Conservation (phyloP, 1,284 basidiomycete species). For the Ceratobasidium sp. region DNA sequence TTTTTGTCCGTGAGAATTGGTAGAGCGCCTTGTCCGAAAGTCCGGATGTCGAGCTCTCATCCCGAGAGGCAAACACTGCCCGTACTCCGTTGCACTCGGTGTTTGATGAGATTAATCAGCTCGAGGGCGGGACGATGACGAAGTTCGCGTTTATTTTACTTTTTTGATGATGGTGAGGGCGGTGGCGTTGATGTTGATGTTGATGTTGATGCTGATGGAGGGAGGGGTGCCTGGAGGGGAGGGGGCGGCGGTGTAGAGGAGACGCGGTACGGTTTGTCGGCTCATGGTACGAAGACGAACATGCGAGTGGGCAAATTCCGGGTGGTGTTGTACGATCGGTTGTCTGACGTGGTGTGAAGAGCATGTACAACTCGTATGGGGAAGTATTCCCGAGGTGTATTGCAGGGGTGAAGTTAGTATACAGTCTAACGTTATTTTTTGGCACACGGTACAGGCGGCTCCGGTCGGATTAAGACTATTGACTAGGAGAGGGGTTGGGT, state of each 20-base stretch:
- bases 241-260: neutral
- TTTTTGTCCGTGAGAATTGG: neutral
- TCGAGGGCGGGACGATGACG: neutral
- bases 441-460: neutral
- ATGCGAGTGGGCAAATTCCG: neutral
- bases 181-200: slow-evolving; percentile 18
- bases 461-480: neutral
- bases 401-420: neutral
- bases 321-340: too few relatives aligned
- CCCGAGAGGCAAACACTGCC: neutral
- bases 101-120: too few relatives aligned
- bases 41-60: slow-evolving; percentile 9
- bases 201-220: slow-evolving; percentile 8
- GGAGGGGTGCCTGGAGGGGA: neutral
- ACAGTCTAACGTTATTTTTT: neutral
- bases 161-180: slow-evolving; percentile 8
- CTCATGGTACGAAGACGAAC: too few relatives aligned
- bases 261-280: too few relatives aligned
- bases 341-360: neutral
- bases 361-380: neutral
- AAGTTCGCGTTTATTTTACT: slow-evolving; percentile 12
- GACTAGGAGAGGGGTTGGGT: neutral
- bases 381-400: neutral
- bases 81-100: neutral
- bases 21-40: neutral